Percentiles rank a stretch among this genome's conserved stretches.
These are phyloP conservation scores for Rhododendron henanense DNA, from an alignment of 148 eudicot genomes.

Conservation along the genomic window DNA sequence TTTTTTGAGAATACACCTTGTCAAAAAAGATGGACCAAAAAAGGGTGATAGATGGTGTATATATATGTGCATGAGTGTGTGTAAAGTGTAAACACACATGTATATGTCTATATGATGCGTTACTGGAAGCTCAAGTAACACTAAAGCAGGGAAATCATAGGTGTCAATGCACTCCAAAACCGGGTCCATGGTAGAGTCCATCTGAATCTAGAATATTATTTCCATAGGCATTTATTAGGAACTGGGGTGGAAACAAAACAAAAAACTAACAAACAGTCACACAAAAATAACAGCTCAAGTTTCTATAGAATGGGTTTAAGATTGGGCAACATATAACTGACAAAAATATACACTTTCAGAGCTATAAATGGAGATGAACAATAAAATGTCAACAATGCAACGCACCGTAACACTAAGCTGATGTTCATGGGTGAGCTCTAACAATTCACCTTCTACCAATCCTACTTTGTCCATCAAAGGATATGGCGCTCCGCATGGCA, in stretches of 20 bases:
- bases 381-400: slow-evolving; percentile 1
- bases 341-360: background rate
- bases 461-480: slow-evolving; percentile 58
- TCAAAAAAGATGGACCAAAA: background rate
- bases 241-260: background rate
- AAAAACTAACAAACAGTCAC: background rate
- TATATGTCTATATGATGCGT: background rate
- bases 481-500: slow-evolving; percentile 25
- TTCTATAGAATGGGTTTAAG: background rate
- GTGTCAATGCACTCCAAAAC: background rate
- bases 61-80: background rate
- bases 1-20: background rate
- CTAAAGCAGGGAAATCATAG: background rate
- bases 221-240: background rate
- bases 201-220: background rate
- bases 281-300: background rate
- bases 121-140: background rate
- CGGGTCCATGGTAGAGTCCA: background rate
- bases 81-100: background rate
- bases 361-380: background rate
- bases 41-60: background rate
- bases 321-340: background rate
- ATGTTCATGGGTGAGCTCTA: slow-evolving; percentile 64
- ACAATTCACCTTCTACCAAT: slow-evolving; percentile 59
- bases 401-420: slow-evolving; percentile 58